Evolutionary conservation across 2,329 filamentous ascomycete genomes (phyloP).

Genomic region (Plectosphaerella plurivora): DNA sequence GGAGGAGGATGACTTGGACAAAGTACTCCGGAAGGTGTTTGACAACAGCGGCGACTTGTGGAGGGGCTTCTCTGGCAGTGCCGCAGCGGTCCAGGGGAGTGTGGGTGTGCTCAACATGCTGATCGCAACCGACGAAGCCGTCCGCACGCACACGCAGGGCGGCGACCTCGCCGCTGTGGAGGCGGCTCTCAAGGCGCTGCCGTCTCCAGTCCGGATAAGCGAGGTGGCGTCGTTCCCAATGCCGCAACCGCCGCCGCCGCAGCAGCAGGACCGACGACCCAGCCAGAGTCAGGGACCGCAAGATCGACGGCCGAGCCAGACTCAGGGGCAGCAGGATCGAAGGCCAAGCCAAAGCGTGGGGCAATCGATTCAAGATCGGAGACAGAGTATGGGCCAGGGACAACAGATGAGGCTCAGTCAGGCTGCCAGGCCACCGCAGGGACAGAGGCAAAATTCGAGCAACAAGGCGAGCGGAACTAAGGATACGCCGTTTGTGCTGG

Average conservation of each 20-base stretch:
- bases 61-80: constrained; percentile 42
- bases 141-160: constrained; percentile 30
- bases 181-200: constrained; percentile 3
- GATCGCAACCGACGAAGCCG: constrained; percentile 39
- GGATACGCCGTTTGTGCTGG: constrained; percentile 9
- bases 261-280: neutral
- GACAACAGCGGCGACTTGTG: constrained; percentile 37
- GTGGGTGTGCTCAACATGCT: constrained; percentile 41
- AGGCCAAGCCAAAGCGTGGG: constrained; percentile 5
- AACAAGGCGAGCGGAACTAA: constrained; percentile 10
- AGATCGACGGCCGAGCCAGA: constrained; percentile 2
- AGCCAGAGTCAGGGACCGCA: neutral
- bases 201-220: constrained; percentile 9
- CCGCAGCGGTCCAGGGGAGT: constrained; percentile 34
- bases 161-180: constrained; percentile 6
- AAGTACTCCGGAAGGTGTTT: constrained; percentile 40
- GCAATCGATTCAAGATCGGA: neutral
- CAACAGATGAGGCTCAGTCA: neutral
- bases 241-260: neutral
- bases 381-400: neutral
- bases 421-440: neutral
- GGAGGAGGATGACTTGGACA: constrained; percentile 28
- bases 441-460: neutral
- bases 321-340: constrained; percentile 1
- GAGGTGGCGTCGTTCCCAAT: constrained; percentile 7